Percentiles rank a stretch among this genome's conserved stretches.
phyloP scores from a whole-genome alignment of 495 filamentous ascomycete genomes.

The Penicillium canescens region DNA sequence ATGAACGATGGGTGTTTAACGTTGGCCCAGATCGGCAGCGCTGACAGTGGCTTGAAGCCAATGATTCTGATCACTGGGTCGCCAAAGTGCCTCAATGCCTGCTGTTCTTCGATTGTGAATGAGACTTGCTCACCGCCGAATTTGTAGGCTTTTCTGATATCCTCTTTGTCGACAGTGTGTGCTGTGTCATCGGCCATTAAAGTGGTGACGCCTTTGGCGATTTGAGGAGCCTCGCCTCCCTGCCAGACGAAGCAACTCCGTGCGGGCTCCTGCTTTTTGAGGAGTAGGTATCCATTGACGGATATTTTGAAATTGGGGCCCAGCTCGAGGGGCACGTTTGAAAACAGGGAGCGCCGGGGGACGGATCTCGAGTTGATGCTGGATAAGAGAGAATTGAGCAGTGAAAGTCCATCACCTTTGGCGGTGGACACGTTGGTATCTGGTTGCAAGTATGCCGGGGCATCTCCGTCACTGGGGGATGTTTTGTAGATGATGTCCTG shows the following conservation, averaged over 20 bases:
- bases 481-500: slow-evolving; percentile 80
- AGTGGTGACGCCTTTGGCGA: slow-evolving; percentile 71
- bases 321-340: slow-evolving; percentile 80
- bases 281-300: slow-evolving; percentile 87
- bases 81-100: slow-evolving; percentile 73
- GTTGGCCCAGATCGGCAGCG: slow-evolving; percentile 83
- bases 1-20: slow-evolving; percentile 85
- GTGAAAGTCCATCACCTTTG: slow-evolving; percentile 71
- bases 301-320: slow-evolving; percentile 83
- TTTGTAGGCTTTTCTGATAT: slow-evolving; percentile 91
- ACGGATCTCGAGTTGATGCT: slow-evolving; percentile 90
- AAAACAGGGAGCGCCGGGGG: slow-evolving; percentile 84
- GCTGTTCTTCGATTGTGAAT: slow-evolving; percentile 82
- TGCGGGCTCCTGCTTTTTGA: slow-evolving; percentile 77
- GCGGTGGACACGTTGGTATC: slow-evolving; percentile 50
- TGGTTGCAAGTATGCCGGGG: slow-evolving; percentile 52
- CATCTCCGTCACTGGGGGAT: slow-evolving; percentile 64
- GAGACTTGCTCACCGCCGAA: slow-evolving; percentile 88
- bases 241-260: slow-evolving; percentile 85
- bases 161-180: slow-evolving; percentile 71
- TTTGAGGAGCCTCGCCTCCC: slow-evolving; percentile 76
- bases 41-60: slow-evolving; percentile 82
- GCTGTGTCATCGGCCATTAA: slow-evolving; percentile 74
- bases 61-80: slow-evolving; percentile 83
- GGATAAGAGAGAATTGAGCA: slow-evolving; percentile 80